Base-by-base conservation (phyloP, 2,329 filamentous ascomycete species). In the Penicillium capsulatum region DNA sequence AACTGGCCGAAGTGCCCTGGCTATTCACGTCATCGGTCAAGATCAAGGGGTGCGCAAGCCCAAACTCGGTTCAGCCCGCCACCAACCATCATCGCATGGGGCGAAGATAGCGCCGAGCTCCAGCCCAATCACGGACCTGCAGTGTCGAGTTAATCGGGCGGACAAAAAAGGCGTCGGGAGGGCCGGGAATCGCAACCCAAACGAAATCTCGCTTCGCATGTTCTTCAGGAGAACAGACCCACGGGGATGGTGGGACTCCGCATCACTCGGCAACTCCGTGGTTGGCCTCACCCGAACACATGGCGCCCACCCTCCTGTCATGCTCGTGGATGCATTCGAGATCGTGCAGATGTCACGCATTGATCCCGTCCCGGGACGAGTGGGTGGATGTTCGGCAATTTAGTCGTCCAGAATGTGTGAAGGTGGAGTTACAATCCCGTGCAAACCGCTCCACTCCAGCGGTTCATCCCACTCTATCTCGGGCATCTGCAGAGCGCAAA, bases 401-500 rank as follows among this genome's bases (percentile, higher is more conserved):
- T 5, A 14, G 26, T 7, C 26, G 13, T n/a, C 26, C 26, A 5
- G 9, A 14, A 17, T 13, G 28, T 40, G 22, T 26, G 9, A 26
- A 22, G 5, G 48, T 47, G 45, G 43, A 48, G 31, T 34, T 46
- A 13, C 20, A 31, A 42, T 42, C 40, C 46, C 47, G 36, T 43
- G 31, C 27, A 39, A 32, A 9, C 19, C 35, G 28, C 35, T 42
- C 41, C 45, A 45, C 41, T 38, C 10, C 9, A 36, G 22, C 27
- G 20, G 35, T 7, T 43, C 36, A 31, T 14, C 31, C 35, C 27
- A 31, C 36, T 41, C 28, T 24, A 44, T 49, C 34, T 35, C 30
- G 38, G 31, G 26, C 34, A 39, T 44, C 44, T 46, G 49, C 47
- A 46, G 13, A 41, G 36, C 34, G 42, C 36, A 40, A 45, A 48